A percentile compares a stretch with the other conserved stretches of the same genome.
These are phyloP conservation scores for Capsicum pubescens DNA, from an alignment of 257 asterid genomes.

Conservation along the genomic window DNA sequence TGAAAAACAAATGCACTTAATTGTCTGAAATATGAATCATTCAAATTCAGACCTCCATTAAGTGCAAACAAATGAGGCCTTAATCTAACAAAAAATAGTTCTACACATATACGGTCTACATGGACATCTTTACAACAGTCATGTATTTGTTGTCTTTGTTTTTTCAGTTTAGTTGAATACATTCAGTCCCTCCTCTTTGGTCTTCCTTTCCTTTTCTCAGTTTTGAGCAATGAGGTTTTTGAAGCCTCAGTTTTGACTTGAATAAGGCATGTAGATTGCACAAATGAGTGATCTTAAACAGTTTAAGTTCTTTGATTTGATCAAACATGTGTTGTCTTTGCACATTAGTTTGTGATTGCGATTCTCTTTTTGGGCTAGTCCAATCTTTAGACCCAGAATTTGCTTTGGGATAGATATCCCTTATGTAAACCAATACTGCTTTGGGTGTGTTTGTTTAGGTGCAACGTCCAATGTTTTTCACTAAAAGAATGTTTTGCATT, in stretches of 20 bases:
- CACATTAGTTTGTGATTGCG: not conserved
- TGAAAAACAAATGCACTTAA: too few relatives aligned
- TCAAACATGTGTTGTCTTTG: not conserved
- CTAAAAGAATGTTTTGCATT: constrained; percentile 22
- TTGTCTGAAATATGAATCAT: too few relatives aligned
- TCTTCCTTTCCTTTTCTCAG: constrained; percentile 17
- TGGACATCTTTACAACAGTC: constrained; percentile 19
- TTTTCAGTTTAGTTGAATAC: constrained; percentile 8
- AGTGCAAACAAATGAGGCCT: too few relatives aligned
- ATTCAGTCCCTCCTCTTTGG: not conserved
- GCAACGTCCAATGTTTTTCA: not conserved
- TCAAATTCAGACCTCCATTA: too few relatives aligned
- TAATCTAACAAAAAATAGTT: constrained; percentile 14
- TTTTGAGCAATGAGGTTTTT: not conserved
- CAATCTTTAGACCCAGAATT: constrained; percentile 1
- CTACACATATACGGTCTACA: not conserved
- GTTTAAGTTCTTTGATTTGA: constrained; percentile 6
- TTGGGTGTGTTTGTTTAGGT: not conserved
- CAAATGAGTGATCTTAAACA: not conserved
- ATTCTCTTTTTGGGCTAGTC: not conserved
- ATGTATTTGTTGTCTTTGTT: not conserved
- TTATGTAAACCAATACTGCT: not conserved
- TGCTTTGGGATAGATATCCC: constrained; percentile 3
- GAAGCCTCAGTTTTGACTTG: not conserved
- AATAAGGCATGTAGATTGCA: not conserved